Percentiles rank a stretch among this genome's conserved stretches.
phyloP scores from a whole-genome alignment of 345 rosid species.

The Corymbia maculata region DNA sequence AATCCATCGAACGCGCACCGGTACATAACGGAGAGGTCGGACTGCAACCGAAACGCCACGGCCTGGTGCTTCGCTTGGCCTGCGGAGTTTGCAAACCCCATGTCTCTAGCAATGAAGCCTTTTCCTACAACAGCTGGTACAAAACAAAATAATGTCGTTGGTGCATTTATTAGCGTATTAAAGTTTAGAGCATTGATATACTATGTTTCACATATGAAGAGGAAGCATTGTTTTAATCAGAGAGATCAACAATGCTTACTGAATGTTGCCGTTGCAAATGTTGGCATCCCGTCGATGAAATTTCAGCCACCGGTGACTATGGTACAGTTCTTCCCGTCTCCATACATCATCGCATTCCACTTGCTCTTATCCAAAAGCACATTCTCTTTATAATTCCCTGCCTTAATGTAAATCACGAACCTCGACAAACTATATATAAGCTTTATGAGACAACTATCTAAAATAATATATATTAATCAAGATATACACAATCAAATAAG shows the following conservation, averaged over 20 bases:
- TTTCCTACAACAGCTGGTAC: conserved; percentile 56
- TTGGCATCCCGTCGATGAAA: conserved; percentile 27
- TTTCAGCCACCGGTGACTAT: conserved; percentile 41
- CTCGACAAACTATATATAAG: conserved; percentile 14
- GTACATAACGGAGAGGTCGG: conserved; percentile 62
- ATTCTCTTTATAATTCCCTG: conserved; percentile 37
- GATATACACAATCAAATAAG: too few species aligned
- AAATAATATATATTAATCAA: too few species aligned
- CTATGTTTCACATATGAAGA: not conserved
- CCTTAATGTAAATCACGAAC: conserved; percentile 55
- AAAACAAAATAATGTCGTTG: not conserved
- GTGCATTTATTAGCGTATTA: not conserved
- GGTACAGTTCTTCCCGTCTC: conserved; percentile 50
- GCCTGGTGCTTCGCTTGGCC: conserved; percentile 80
- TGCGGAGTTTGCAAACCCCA: conserved; percentile 67
- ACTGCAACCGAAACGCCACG: conserved; percentile 75
- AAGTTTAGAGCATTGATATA: not conserved
- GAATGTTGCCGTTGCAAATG: conserved; percentile 35
- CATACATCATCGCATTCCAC: conserved; percentile 78
- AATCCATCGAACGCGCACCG: conserved; percentile 60
- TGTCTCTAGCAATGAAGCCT: conserved; percentile 82
- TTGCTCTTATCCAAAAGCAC: conserved; percentile 38
- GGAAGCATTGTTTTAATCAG: not conserved
- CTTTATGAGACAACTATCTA: too few species aligned
- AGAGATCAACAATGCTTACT: conserved; percentile 20